Evolutionary conservation across 129 eudicot species (phyloP).

Genomic region (Artemisia argyi): DNA sequence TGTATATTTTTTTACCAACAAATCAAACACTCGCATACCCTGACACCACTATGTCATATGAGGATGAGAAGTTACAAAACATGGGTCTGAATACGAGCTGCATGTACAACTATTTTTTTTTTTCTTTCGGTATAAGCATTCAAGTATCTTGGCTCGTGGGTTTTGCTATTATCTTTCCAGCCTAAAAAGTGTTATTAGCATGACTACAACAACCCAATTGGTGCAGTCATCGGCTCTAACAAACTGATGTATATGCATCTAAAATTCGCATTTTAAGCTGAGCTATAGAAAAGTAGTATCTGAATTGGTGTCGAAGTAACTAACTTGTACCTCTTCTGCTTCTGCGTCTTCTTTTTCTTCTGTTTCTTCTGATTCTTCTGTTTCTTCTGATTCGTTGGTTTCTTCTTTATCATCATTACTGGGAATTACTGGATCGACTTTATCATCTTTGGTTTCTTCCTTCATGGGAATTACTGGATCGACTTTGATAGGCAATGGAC

Average conservation of each 20-base stretch:
- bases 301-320: conserved; percentile 27
- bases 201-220: conserved; percentile 12
- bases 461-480: conserved; percentile 27
- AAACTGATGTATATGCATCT: conserved; percentile 40
- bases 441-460: not conserved
- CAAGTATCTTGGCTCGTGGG: conserved; percentile 32
- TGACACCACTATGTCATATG: no score
- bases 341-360: conserved; percentile 38
- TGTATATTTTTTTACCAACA: no score
- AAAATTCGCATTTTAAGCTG: conserved; percentile 29
- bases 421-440: no score
- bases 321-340: conserved; percentile 36
- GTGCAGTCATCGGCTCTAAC: conserved; percentile 30
- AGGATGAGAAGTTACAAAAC: not conserved
- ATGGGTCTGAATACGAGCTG: not conserved
- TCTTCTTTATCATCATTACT: conserved; percentile 22
- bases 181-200: conserved; percentile 37
- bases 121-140: not conserved
- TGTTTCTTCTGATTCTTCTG: not conserved
- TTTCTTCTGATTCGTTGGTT: conserved; percentile 3
- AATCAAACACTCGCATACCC: not conserved
- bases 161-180: conserved; percentile 22
- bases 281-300: conserved; percentile 38
- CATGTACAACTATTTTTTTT: not conserved
- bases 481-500: conserved; percentile 47